Conservation (phyloP, 768 basidiomycete genomes). For the Chlorophyllum brunneum region DNA sequence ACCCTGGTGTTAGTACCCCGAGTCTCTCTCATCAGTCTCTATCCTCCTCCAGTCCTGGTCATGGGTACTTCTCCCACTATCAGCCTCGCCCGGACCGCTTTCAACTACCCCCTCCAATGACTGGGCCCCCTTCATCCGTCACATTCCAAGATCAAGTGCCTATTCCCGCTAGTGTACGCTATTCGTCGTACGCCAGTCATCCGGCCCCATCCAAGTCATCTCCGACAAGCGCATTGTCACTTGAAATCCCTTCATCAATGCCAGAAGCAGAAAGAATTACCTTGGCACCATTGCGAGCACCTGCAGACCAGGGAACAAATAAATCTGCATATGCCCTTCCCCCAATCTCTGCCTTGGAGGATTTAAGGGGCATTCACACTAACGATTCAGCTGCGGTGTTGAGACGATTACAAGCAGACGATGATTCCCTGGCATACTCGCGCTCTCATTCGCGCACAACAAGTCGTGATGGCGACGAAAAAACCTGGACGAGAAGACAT, state of each 20-base stretch:
- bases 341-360: constrained; percentile 67
- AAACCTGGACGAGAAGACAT: constrained; percentile 36
- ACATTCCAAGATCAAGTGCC: neutral
- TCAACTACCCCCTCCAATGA: constrained; percentile 5
- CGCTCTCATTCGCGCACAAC: constrained; percentile 19
- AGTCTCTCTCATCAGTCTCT: constrained; percentile 15
- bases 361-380: constrained; percentile 45
- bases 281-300: constrained; percentile 38
- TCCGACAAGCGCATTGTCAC: constrained; percentile 24
- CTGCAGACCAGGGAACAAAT: constrained; percentile 21
- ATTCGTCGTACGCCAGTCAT: constrained; percentile 23
- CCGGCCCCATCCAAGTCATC: constrained; percentile 20
- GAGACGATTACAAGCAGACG: constrained; percentile 56
- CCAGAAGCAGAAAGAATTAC: constrained; percentile 30
- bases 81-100: constrained; percentile 12
- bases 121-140: neutral
- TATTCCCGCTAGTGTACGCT: constrained; percentile 14
- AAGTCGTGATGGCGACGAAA: constrained; percentile 22
- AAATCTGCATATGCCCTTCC: constrained; percentile 53
- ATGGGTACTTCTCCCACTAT: constrained; percentile 7
- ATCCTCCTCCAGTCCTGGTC: constrained; percentile 5
- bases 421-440: constrained; percentile 24
- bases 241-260: constrained; percentile 30
- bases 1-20: constrained; percentile 21
- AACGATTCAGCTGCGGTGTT: constrained; percentile 66